phyloP scores from a whole-genome alignment of 805 yeast genomes.

The Blastobotrys chiropterorum region DNA sequence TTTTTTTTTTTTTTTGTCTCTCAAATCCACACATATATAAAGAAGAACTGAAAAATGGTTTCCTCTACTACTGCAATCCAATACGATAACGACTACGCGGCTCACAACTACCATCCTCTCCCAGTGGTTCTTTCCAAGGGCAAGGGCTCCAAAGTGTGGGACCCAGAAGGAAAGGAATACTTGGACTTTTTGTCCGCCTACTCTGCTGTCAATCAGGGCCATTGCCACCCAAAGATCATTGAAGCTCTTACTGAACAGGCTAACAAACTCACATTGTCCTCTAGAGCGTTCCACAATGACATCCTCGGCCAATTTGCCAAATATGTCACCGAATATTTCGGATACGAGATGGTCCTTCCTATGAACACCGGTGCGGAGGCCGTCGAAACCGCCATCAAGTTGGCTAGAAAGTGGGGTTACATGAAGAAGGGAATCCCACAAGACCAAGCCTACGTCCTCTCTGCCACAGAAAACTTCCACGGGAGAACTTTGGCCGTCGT shows the following conservation, averaged over 20 bases:
- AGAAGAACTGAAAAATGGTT: conserved; percentile 25
- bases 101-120: conserved; percentile 94
- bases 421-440: conserved; percentile 74
- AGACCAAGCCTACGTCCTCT: conserved; percentile 78
- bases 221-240: conserved; percentile 91
- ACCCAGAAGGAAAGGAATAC: conserved; percentile 93
- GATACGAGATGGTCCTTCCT: conserved; percentile 89
- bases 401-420: conserved; percentile 98
- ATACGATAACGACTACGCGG: conserved; percentile 76
- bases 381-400: conserved; percentile 87
- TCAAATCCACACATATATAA: not conserved
- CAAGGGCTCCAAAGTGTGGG: conserved; percentile 92
- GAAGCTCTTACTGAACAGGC: conserved; percentile 85
- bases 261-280: conserved; percentile 70
- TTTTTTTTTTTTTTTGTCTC: not conserved
- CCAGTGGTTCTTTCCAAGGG: conserved; percentile 92
- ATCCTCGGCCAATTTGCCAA: conserved; percentile 83
- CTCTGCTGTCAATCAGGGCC: conserved; percentile 97
- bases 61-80: conserved; percentile 60
- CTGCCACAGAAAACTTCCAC: conserved; percentile 89
- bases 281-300: conserved; percentile 90
- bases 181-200: conserved; percentile 90
- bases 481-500: conserved; percentile 94
- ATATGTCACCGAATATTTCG: conserved; percentile 79
- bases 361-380: conserved; percentile 99